Evolutionary conservation across 106 monocot species (phyloP), one percentile per base, ranked within the genome.

Genomic region (Apostasia shenzhenica): DNA sequence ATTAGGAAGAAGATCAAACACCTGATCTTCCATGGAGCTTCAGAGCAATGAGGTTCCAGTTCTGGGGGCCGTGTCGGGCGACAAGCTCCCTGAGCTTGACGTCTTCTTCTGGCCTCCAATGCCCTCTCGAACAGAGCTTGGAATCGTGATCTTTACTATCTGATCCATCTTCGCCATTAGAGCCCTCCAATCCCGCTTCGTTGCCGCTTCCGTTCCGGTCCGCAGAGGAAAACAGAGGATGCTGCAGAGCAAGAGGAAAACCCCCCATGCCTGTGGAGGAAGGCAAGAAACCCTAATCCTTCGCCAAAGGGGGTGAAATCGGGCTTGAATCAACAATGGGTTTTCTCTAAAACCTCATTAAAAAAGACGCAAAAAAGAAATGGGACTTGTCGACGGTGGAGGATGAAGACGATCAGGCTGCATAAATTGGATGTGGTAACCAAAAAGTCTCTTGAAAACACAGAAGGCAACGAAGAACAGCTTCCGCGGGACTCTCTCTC

Each of bases 81-180:
- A 76, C 76, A 41, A 76, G 76, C 54, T 76, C 69, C 45, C 43
- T 69, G 54, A 76, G 76, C 76, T 61, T 69, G 68, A 44, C 67
- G 68, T 75, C 75, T 54, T 75, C 75, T 68, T 68, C 68, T 37
- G 75, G 75, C 59, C 75, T 75, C 75, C 74, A 74, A 48, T 74
- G 74, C 13, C 66, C 66, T 49, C 74, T 56, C 8, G 67, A 40
- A 60, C 67, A 75, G 37, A 75, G 67, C 48, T 75, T 70, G 47
- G 68, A 41, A 52, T 67, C 63, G 41, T 77, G 55, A 1, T 63
- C 58, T 63, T 26, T 57, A 5, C 56, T 57, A 14, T 57, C 14
- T 41, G 62, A 72, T 11, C 41, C 53, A 62, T 14, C 8, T 62
- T 61, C 37, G 38, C 56, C 55, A 45, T 64, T 48, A 49, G 37